Base-by-base conservation (phyloP, 2,329 filamentous ascomycete species). In the Ceratocystis variospora region DNA sequence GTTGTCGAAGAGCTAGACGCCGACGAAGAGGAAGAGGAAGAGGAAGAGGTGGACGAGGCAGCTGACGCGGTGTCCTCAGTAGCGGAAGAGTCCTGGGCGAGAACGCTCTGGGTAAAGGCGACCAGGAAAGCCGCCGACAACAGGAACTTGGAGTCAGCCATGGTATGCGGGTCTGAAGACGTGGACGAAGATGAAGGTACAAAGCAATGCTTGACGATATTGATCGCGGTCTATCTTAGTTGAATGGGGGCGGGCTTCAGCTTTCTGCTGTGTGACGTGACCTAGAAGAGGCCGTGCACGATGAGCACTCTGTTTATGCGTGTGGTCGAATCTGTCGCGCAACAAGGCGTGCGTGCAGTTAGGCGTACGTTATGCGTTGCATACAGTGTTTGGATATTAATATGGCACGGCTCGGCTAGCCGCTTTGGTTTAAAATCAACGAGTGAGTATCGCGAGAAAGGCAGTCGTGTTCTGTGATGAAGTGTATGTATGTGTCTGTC, bases 91-190 rank as follows among this genome's bases (percentile, higher is more conserved):
- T 44, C 37, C 45, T 68, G 67, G 44, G 63, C 67, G 28, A 68
- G 48, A 22, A 61, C 67, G 31, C 33, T 61, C 19, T 65, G 50
- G n/a, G 71, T 70, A 28, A 72, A 69, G 25, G 67, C 68, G 8
- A 69, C 63, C 53, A 68, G 59, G 10, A 66, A 62, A 12, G 68
- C 69, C n/a, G 69, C 46, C 4, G 69, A 68, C 22, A 66, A 25
- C 25, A 66, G 22, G 50, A 68, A 68, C 44, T 66, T 68, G 62
- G 67, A 48, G 68, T 62, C 63, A 44, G 48, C 45, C 59, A 67
- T 69, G 37, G 17, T 50, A 17, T 33, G 28, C 22, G 22, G 22
- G 12, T 57, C n/a, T 22, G 17, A n/a, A 53, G 22, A 22, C 48
- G 7, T 19, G 41, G 15, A 62, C 31, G 2, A 15, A 37, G n/a